phyloP scores from a whole-genome alignment of 257 asterid species.

The Nicotiana benthamiana region DNA sequence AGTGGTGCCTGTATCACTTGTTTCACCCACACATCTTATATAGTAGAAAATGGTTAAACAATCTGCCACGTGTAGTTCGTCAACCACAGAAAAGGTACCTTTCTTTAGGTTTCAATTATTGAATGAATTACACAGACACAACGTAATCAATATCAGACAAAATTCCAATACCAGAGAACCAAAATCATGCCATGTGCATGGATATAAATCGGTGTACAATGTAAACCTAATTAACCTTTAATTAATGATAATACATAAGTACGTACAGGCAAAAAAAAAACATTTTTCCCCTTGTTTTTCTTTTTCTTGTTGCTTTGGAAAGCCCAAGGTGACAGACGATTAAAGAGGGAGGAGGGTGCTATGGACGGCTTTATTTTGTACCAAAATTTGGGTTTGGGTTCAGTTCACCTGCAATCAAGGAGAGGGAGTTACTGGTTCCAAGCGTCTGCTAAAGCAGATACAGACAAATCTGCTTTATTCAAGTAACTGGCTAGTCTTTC shows the following conservation, averaged over 20 bases:
- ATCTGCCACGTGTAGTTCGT: no score
- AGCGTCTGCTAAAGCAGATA: slow-evolving; percentile 9
- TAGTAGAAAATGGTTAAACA: no score
- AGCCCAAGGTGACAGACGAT: not conserved
- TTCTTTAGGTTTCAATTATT: not conserved
- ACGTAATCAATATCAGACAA: not conserved
- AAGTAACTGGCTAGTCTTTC: not conserved
- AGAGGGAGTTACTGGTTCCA: not conserved
- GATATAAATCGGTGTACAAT: not conserved
- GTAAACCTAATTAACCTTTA: not conserved
- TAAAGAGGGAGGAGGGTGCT: not conserved
- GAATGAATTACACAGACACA: not conserved
- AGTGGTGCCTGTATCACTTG: no score
- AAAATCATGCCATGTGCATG: not conserved
- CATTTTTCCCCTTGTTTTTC: not conserved
- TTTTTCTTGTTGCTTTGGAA: not conserved
- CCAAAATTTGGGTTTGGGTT: not conserved
- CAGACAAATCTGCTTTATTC: not conserved
- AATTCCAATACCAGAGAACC: not conserved
- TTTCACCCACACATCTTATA: no score
- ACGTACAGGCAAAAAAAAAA: not conserved
- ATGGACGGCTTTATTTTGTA: not conserved
- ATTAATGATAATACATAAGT: not conserved
- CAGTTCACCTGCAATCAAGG: not conserved
- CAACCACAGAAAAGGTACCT: not conserved